Conservation (phyloP, 2,329 filamentous ascomycete species). For the Delphinella strobiligena region DNA sequence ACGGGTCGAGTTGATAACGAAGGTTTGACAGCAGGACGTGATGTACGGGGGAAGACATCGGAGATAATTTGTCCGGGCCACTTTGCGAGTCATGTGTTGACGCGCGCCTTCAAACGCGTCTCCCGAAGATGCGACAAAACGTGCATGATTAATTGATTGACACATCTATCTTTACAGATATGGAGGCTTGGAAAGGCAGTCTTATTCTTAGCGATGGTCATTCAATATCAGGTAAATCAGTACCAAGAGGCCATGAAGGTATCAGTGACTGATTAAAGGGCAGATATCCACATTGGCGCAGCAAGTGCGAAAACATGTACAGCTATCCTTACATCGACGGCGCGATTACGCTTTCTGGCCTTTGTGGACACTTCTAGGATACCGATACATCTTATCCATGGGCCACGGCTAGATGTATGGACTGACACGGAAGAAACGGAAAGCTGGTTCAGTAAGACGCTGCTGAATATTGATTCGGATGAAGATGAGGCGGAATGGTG, state of each 20-base stretch:
- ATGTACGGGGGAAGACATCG: too few species aligned
- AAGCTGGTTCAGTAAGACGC: constrained; percentile 27
- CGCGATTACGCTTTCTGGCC: constrained; percentile 21
- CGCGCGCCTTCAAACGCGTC: too few species aligned
- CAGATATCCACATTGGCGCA: constrained; percentile 4
- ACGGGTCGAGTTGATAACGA: too few species aligned
- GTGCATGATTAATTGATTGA: too few species aligned
- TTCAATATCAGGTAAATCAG: not conserved
- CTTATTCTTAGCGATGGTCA: constrained; percentile 2
- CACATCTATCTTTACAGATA: not conserved
- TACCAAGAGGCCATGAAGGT: not conserved
- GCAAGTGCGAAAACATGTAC: not conserved
- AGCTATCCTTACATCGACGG: not conserved
- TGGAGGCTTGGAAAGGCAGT: constrained; percentile 2
- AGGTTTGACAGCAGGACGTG: too few species aligned
- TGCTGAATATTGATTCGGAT: constrained; percentile 15
- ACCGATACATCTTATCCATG: constrained; percentile 27
- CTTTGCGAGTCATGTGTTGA: too few species aligned
- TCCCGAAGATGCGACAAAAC: too few species aligned
- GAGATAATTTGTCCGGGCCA: too few species aligned
- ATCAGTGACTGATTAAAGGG: not conserved
- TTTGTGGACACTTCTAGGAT: constrained; percentile 27
- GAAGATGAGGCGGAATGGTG: constrained; percentile 22
- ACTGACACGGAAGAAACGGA: constrained; percentile 22
- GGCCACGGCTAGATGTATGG: constrained; percentile 26